Percentiles rank a stretch among this genome's conserved stretches.
phyloP scores from a whole-genome alignment of 805 yeast species.

The Hemisphaericaspora nanyangensis region DNA sequence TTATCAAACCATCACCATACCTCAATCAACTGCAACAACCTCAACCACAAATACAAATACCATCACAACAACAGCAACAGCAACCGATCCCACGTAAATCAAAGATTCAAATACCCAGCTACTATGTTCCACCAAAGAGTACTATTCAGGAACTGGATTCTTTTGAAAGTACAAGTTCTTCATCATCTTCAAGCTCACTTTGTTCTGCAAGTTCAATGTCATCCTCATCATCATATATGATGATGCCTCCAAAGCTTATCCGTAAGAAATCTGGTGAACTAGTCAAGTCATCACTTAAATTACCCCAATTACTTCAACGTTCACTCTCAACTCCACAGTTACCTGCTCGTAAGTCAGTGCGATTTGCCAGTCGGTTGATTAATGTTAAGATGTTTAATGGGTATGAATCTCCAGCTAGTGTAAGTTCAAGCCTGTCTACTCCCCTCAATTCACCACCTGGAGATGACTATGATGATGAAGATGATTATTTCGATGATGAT shows the following conservation, averaged over 20 bases:
- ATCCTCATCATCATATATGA: neutral
- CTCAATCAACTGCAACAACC: constrained; percentile 1
- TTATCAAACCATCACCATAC: neutral
- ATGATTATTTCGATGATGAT: constrained; percentile 8
- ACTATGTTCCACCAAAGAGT: constrained; percentile 7
- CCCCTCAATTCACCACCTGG: constrained; percentile 37
- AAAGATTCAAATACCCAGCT: constrained; percentile 6
- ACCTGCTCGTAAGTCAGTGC: constrained; percentile 45
- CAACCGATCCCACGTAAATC: too few relatives aligned
- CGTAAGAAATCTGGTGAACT: constrained; percentile 85
- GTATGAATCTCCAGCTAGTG: constrained; percentile 56
- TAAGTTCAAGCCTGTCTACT: constrained; percentile 51
- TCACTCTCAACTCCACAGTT: constrained; percentile 26
- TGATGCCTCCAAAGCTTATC: constrained; percentile 33
- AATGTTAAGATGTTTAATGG: constrained; percentile 65
- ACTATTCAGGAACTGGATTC: constrained; percentile 3
- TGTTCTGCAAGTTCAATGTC: constrained; percentile 1
- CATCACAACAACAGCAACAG: too few relatives aligned
- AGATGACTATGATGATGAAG: constrained; percentile 8
- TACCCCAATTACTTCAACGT: constrained; percentile 25
- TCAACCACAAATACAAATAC: neutral
- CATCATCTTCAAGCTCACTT: neutral
- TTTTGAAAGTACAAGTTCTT: neutral
- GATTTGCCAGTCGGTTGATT: constrained; percentile 59
- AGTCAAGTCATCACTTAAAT: constrained; percentile 70